phyloP scores from a whole-genome alignment of 2,329 filamentous ascomycete genomes.

The Salinomyces thailandicus region DNA sequence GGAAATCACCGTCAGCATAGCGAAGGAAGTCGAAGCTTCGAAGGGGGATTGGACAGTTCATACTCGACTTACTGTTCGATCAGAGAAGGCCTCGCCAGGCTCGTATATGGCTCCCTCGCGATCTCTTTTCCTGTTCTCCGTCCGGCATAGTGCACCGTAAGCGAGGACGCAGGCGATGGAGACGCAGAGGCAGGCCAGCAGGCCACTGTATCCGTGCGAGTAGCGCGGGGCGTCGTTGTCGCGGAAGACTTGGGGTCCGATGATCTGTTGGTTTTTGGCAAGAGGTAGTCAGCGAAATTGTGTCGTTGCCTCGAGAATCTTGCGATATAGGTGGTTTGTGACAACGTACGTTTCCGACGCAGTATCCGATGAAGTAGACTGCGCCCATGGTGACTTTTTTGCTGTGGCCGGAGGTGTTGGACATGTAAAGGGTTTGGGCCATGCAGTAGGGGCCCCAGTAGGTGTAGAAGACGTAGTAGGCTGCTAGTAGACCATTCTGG shows the following conservation, averaged over 20 bases:
- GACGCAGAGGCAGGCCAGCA: constrained; percentile 4
- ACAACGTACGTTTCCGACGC: constrained; percentile 18
- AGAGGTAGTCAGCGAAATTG: constrained; percentile 51
- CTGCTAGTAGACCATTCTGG: constrained; percentile 25
- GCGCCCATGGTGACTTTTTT: constrained; percentile 25
- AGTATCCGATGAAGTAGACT: constrained; percentile 22
- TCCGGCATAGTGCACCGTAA: neutral
- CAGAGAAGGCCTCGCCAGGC: constrained; percentile 3
- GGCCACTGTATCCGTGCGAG: constrained; percentile 33
- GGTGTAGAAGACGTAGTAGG: constrained; percentile 31
- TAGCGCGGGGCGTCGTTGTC: constrained; percentile 46
- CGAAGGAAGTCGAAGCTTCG: neutral
- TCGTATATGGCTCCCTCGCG: neutral
- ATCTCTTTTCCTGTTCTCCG: constrained; percentile 6
- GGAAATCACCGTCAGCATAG: neutral
- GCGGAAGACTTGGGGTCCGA: constrained; percentile 4
- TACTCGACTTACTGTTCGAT: constrained; percentile 2
- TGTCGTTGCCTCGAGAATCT: too few relatives aligned
- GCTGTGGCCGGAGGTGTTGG: constrained; percentile 24
- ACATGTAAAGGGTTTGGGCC: constrained; percentile 22
- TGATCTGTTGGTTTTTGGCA: constrained; percentile 39
- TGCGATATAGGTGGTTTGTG: too few relatives aligned
- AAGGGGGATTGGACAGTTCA: too few relatives aligned
- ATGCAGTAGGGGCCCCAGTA: constrained; percentile 28
- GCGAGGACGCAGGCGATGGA: constrained; percentile 2